Conservation (phyloP, 495 filamentous ascomycete genomes). For the Cercophora scortea region DNA sequence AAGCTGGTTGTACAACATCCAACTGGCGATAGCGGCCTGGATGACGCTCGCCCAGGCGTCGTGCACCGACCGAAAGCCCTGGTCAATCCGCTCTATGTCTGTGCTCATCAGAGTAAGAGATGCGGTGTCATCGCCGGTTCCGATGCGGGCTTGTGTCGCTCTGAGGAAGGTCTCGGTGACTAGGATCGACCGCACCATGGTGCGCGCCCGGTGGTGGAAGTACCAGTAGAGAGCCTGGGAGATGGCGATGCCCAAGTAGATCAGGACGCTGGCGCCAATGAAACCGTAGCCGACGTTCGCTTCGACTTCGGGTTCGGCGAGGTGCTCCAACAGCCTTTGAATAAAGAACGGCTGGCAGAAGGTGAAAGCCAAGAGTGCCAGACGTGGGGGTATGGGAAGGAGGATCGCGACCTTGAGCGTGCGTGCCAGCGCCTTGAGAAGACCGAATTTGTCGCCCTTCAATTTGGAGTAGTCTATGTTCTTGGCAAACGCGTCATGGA, state of each 20-base stretch:
- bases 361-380: conserved; percentile 7
- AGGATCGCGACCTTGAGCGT: conserved; percentile 6
- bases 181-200: conserved; percentile 47
- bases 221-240: not conserved
- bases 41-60: conserved; percentile 38
- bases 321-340: not conserved
- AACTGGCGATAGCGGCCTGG: conserved; percentile 47
- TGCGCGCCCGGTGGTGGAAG: conserved; percentile 22
- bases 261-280: not conserved
- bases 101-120: conserved; percentile 55
- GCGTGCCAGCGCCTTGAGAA: not conserved
- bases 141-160: conserved; percentile 35
- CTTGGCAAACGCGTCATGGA: not conserved
- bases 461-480: not conserved
- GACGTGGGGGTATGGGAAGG: conserved; percentile 31
- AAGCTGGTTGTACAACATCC: conserved; percentile 45
- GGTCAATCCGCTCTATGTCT: conserved; percentile 24
- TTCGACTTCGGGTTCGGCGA: not conserved
- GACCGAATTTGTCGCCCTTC: not conserved
- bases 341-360: conserved; percentile 11
- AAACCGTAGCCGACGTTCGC: not conserved
- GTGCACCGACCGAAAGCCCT: conserved; percentile 5
- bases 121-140: conserved; percentile 38
- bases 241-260: not conserved
- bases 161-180: conserved; percentile 47